A percentile compares a stretch with the other conserved stretches of the same genome.
Evolutionary conservation across 2,329 filamentous ascomycete species (phyloP).

Genomic region (Ophiostoma himal-ulmi): DNA sequence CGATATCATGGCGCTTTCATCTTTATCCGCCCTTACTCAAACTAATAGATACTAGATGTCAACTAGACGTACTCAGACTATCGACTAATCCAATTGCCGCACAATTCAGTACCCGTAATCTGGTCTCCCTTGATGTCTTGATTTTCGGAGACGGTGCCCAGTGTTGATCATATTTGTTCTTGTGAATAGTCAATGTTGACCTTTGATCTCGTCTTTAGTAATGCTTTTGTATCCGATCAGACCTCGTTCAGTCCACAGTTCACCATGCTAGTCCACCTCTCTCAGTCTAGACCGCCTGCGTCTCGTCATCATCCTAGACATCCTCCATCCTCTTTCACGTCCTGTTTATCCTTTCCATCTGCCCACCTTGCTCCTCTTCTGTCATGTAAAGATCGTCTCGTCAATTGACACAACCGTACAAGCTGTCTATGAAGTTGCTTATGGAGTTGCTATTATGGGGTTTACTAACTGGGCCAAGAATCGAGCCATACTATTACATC

Average conservation of each 20-base stretch:
- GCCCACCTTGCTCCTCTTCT: neutral
- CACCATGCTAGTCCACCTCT: too few species aligned
- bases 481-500: neutral
- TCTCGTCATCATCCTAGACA: conserved; percentile 7
- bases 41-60: neutral
- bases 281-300: neutral
- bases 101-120: neutral
- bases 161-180: neutral
- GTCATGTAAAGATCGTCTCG: neutral
- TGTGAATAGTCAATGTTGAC: neutral
- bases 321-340: neutral
- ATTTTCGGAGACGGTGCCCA: neutral
- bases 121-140: neutral
- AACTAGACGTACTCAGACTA: neutral
- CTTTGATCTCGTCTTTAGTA: neutral
- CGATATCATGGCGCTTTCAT: neutral
- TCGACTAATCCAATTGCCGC: neutral
- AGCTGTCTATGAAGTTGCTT: neutral
- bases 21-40: neutral
- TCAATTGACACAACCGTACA: neutral
- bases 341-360: neutral
- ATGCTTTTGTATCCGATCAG: neutral
- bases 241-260: neutral
- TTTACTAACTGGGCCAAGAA: neutral
- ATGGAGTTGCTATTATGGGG: neutral